Evolutionary conservation across 441 rosid species (phyloP).

Genomic region (Erodium moschatum): DNA sequence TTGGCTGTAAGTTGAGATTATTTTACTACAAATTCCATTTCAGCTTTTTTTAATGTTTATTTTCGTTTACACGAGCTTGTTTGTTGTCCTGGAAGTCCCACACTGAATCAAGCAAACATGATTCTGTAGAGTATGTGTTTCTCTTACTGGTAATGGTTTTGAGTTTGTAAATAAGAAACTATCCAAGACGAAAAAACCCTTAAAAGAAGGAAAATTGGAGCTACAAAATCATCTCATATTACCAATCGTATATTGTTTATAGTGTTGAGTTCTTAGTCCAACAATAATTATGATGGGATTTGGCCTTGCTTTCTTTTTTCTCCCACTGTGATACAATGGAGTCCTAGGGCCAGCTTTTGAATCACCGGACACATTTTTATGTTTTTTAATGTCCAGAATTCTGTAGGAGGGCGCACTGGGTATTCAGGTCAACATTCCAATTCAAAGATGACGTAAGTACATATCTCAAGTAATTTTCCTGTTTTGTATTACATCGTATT

Average conservation of each 20-base stretch:
- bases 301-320: neutral
- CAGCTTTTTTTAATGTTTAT: neutral
- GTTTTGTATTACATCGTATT: neutral
- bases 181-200: neutral
- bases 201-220: neutral
- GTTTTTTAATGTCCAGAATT: constrained; percentile 25
- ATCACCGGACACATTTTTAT: neutral
- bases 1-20: constrained; percentile 28
- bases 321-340: neutral
- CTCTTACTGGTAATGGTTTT: neutral
- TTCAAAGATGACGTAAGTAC: constrained; percentile 34
- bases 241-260: neutral
- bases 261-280: neutral
- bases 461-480: neutral
- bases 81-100: constrained; percentile 6
- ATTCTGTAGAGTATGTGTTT: neutral
- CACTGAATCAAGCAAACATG: neutral
- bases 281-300: neutral
- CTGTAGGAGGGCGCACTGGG: constrained; percentile 32
- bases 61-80: neutral
- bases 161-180: neutral
- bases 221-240: neutral
- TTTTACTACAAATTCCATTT: neutral
- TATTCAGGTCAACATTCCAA: constrained; percentile 35
- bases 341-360: constrained; percentile 1